phyloP scores from a whole-genome alignment of 2,329 filamentous ascomycete species.

The Orbilia javanica region DNA sequence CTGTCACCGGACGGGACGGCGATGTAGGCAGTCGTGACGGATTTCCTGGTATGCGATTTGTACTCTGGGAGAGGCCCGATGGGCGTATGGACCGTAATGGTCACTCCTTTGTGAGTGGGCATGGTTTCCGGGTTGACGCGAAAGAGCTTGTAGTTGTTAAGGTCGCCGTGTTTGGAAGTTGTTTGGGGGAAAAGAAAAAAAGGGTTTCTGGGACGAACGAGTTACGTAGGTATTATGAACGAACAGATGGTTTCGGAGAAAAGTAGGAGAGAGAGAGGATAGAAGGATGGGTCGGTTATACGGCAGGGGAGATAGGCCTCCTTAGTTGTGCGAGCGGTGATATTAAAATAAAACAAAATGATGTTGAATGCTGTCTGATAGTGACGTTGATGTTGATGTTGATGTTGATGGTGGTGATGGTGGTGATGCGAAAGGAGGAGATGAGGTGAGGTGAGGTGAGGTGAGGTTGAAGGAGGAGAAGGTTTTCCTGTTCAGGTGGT shows the following conservation, averaged over 20 bases:
- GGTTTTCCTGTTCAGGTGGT: constrained; percentile 13
- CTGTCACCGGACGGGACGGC: constrained; percentile 75
- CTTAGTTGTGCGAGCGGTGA: not conserved
- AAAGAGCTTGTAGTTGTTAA: constrained; percentile 7
- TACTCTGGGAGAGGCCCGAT: constrained; percentile 85
- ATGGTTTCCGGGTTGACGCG: constrained; percentile 65
- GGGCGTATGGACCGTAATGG: constrained; percentile 91
- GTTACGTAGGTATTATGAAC: constrained; percentile 17
- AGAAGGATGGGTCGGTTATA: not conserved
- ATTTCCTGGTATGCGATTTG: constrained; percentile 92
- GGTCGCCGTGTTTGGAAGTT: constrained; percentile 17
- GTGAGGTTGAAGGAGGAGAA: not conserved
- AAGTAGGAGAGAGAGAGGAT: not conserved
- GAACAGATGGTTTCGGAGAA: constrained; percentile 7
- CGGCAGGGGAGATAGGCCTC: not conserved
- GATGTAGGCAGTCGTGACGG: constrained; percentile 96
- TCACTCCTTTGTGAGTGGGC: constrained; percentile 99
- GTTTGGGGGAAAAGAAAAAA: not conserved
- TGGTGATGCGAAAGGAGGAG: not conserved
- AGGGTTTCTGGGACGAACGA: constrained; percentile 1
- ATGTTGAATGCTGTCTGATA: not conserved
- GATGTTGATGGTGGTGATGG: not conserved
- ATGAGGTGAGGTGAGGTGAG: not conserved
- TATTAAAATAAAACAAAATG: too few relatives aligned
- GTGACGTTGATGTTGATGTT: not conserved